A percentile compares a stretch with the other conserved stretches of the same genome.
Conservation (phyloP, 2,329 filamentous ascomycete species). For the Hymenoscyphus fructigenus region DNA sequence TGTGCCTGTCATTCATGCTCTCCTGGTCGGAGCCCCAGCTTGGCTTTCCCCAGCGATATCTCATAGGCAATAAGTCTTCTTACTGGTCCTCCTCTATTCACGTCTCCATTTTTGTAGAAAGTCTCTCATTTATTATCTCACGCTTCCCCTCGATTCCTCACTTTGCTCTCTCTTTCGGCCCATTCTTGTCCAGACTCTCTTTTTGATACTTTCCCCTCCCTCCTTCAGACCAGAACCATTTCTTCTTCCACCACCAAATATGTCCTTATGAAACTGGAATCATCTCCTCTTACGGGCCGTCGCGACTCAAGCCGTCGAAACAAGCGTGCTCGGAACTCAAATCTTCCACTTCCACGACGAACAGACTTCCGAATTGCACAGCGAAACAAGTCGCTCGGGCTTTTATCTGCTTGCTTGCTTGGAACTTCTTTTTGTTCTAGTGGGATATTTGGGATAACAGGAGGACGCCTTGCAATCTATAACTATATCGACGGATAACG, state of each 20-base stretch:
- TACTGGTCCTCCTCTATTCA: constrained; percentile 10
- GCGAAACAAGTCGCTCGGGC: not conserved
- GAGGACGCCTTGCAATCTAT: not conserved
- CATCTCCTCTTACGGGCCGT: constrained; percentile 1
- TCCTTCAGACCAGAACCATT: not conserved
- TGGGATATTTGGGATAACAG: not conserved
- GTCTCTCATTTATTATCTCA: constrained; percentile 24
- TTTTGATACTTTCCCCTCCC: not conserved
- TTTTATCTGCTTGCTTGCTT: not conserved
- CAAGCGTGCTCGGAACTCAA: not conserved
- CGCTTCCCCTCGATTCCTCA: constrained; percentile 15
- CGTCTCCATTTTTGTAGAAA: constrained; percentile 8
- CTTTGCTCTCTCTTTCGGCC: constrained; percentile 12
- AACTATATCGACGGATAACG: constrained; percentile 2
- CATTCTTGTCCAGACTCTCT: constrained; percentile 12
- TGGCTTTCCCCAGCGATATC: constrained; percentile 24
- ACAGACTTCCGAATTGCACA: not conserved
- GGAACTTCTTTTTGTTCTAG: not conserved
- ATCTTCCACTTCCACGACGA: not conserved
- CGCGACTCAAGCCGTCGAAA: not conserved
- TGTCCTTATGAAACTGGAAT: not conserved
- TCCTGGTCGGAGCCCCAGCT: constrained; percentile 11
- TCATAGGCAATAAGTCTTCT: constrained; percentile 18
- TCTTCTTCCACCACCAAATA: not conserved
- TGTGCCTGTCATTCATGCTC: constrained; percentile 8